Base-by-base conservation (phyloP, 176 grass and related monocot species). In the Oryza officinalis region DNA sequence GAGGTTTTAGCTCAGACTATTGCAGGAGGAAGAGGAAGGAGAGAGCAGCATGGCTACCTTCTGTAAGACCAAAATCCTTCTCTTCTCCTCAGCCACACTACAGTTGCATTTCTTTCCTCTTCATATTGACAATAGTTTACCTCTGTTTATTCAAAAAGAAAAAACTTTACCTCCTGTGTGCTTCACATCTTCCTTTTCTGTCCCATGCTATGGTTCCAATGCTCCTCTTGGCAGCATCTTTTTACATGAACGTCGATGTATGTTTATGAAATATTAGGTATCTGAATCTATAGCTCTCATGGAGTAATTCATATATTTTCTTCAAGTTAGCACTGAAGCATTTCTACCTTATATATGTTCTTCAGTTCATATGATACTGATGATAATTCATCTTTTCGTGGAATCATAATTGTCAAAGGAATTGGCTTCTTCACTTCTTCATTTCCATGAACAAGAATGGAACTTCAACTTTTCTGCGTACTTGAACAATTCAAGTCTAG, bases 21-120 rank as follows among this genome's bases (percentile, higher is more conserved):
- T 26, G 67, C 12, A 57, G 2, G 17, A 40, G 22, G 31, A 65
- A 27, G 38, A 77, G 65, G 6, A 65, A 30, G 59, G 23, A 15
- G 44, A 13, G 6, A 72, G 31, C 43, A 66, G 3, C 81, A 88
- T 84, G 87, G 45, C 27, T 69, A 73, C 69, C 35, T 66, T 74
- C 2, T 74, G 87, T 88, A 46, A 84, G 81, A 28, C 27, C 69
- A 4, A 4, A 37, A 44, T 6, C 28, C 13, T 41, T 73, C 33
- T 9, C 59, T 4, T 22, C 28, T 18, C 0, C 13, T 68, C 18
- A 23, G 3, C 60, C 63, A 10, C 18, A 20, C 60, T 71, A 10
- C 18, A 20, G 20, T 40, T n/a, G 4, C 25, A 18, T 10, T 27
- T 65, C n/a, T 1, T 65, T 76, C 15, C 10, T 77, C 25, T 30